Conservation (phyloP, 371 early-diverging fungal genomes). For the Paraphysoderma sedebokerense region DNA sequence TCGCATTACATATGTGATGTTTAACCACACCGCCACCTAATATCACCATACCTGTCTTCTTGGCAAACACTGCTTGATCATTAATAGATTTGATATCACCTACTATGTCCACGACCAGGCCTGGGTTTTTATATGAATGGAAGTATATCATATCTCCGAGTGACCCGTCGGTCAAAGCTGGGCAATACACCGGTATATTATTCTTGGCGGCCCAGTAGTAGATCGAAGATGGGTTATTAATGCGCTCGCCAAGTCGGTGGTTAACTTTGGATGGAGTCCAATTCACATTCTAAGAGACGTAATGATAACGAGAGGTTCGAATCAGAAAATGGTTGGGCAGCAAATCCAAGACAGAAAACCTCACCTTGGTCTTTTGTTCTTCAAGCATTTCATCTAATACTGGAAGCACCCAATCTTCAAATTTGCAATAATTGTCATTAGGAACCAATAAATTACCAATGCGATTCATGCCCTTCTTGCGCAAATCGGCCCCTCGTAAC, state of each 20-base stretch:
- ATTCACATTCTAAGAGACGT: slow-evolving; percentile 6
- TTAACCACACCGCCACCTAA: slow-evolving; percentile 98
- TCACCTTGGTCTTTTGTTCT: slow-evolving; percentile 60
- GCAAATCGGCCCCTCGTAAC: slow-evolving; percentile 61
- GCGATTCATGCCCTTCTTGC: slow-evolving; percentile 89
- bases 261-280: slow-evolving; percentile 95
- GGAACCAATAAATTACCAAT: slow-evolving; percentile 98
- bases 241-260: slow-evolving; percentile 85
- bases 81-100: slow-evolving; percentile 92
- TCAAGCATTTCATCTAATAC: slow-evolving; percentile 83
- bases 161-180: slow-evolving; percentile 97
- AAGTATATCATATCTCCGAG: slow-evolving; percentile 99
- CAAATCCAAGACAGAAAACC: not conserved
- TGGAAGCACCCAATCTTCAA: slow-evolving; percentile 96
- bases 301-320: not conserved
- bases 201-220: slow-evolving; percentile 97
- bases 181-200: slow-evolving; percentile 96
- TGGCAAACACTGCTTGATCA: slow-evolving; percentile 79
- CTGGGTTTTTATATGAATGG: slow-evolving; percentile 87
- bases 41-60: slow-evolving; percentile 94
- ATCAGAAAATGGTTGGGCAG: not conserved
- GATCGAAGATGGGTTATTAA: slow-evolving; percentile 82
- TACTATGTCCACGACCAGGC: slow-evolving; percentile 88
- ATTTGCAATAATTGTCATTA: slow-evolving; percentile 97
- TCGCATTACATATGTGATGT: slow-evolving; percentile 99